phyloP scores from a whole-genome alignment of 2,329 filamentous ascomycete genomes.

The Fusarium sp. region DNA sequence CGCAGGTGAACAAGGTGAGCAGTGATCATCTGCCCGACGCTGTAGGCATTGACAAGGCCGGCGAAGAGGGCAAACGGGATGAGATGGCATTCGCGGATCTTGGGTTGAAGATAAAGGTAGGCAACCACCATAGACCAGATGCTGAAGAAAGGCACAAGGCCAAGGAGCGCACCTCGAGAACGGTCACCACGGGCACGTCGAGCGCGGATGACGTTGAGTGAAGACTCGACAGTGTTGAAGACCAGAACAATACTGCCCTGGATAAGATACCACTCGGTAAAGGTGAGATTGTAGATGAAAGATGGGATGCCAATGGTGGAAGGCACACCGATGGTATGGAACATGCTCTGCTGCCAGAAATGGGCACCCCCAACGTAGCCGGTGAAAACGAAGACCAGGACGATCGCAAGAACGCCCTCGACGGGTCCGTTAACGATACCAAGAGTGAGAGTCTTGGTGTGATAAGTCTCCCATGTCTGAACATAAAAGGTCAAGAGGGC shows the following conservation, averaged over 20 bases:
- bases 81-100: constrained; percentile 82
- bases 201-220: constrained; percentile 83
- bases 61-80: constrained; percentile 91
- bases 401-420: constrained; percentile 88
- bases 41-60: constrained; percentile 91
- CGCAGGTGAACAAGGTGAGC: constrained; percentile 87
- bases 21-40: constrained; percentile 93
- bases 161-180: constrained; percentile 77
- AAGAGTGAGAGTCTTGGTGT: constrained; percentile 93
- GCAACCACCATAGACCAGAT: constrained; percentile 79
- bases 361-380: constrained; percentile 85
- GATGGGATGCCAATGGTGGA: constrained; percentile 70
- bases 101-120: constrained; percentile 86
- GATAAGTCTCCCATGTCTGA: constrained; percentile 99
- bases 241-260: constrained; percentile 84
- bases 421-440: constrained; percentile 94
- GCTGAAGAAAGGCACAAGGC: constrained; percentile 80
- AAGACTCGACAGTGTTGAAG: constrained; percentile 83
- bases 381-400: constrained; percentile 82
- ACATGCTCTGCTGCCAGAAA: constrained; percentile 90
- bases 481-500: constrained; percentile 96
- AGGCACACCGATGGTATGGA: constrained; percentile 75
- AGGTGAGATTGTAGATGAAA: constrained; percentile 79
- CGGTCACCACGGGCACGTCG: constrained; percentile 77
- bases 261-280: constrained; percentile 91